phyloP scores from a whole-genome alignment of 805 yeast species.

The Diddensiella santjacobensis region DNA sequence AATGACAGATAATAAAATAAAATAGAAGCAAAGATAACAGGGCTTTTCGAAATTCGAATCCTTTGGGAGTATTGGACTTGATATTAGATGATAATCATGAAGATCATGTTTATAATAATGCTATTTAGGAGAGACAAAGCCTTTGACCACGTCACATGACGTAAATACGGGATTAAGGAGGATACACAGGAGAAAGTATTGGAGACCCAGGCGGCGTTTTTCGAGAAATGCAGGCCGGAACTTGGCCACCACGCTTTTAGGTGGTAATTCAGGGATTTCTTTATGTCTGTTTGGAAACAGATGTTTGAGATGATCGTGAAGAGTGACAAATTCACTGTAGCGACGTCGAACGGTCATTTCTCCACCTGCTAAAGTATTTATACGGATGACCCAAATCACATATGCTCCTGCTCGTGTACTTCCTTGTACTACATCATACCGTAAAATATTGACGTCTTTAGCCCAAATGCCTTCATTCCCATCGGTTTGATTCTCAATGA shows the following conservation, averaged over 20 bases:
- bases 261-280: conserved; percentile 47
- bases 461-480: conserved; percentile 35
- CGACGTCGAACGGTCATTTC: conserved; percentile 50
- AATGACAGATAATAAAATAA: no score
- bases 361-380: conserved; percentile 36
- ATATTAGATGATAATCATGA: no score
- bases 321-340: conserved; percentile 57
- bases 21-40: no score
- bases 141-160: conserved; percentile 30
- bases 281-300: conserved; percentile 36
- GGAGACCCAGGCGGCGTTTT: conserved; percentile 41
- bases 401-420: conserved; percentile 36
- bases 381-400: conserved; percentile 40
- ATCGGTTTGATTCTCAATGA: conserved; percentile 16
- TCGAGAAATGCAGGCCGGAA: conserved; percentile 36
- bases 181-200: conserved; percentile 43
- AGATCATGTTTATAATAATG: no score
- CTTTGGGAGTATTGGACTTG: no score
- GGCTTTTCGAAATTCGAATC: no score
- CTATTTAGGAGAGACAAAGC: conserved; percentile 25
- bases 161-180: conserved; percentile 41
- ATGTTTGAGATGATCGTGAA: conserved; percentile 40
- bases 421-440: conserved; percentile 40
- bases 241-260: conserved; percentile 37
- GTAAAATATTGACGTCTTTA: conserved; percentile 36